These are phyloP conservation scores for Craspedostauros australis DNA, from an alignment of 108 stramenopile genomes.

Conservation along the genomic window DNA sequence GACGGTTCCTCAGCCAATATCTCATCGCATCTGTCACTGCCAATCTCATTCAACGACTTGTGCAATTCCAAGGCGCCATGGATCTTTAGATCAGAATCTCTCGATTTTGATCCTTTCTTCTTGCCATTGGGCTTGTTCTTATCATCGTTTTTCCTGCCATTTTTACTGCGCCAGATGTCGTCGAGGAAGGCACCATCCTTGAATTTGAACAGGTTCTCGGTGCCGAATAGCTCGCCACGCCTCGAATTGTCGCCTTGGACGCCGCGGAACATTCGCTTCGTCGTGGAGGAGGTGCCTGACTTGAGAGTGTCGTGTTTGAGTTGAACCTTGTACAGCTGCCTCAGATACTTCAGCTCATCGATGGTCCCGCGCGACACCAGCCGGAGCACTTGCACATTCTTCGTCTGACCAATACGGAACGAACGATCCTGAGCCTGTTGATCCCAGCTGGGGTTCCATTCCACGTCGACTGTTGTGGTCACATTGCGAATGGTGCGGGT, in stretches of 20 bases:
- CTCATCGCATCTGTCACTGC: too few species aligned
- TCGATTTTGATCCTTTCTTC: too few species aligned
- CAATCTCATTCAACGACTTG: too few species aligned
- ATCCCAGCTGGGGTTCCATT: slow-evolving; percentile 84
- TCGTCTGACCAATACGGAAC: slow-evolving; percentile 86
- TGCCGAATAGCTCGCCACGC: slow-evolving; percentile 83
- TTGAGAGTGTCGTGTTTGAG: slow-evolving; percentile 72
- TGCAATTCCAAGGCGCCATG: slow-evolving; percentile 22
- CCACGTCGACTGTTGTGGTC: slow-evolving; percentile 67
- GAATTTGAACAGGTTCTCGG: slow-evolving; percentile 74
- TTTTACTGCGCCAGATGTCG: slow-evolving; percentile 57
- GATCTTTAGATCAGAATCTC: slow-evolving; percentile 24
- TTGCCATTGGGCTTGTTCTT: slow-evolving; percentile 13
- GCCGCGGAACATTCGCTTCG: slow-evolving; percentile 48
- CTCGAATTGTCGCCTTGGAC: slow-evolving; percentile 57
- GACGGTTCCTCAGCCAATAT: too few species aligned
- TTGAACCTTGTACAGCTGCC: slow-evolving; percentile 93
- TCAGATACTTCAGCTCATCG: slow-evolving; percentile 89
- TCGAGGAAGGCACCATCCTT: slow-evolving; percentile 72
- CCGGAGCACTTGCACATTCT: slow-evolving; percentile 78
- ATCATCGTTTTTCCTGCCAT: slow-evolving; percentile 1
- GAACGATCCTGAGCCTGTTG: slow-evolving; percentile 80
- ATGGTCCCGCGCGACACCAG: slow-evolving; percentile 85
- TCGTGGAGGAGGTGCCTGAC: not conserved
- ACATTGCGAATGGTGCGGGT: slow-evolving; percentile 1